Evolutionary conservation across 257 asterid species (phyloP).

Genomic region (Datura wrightii): DNA sequence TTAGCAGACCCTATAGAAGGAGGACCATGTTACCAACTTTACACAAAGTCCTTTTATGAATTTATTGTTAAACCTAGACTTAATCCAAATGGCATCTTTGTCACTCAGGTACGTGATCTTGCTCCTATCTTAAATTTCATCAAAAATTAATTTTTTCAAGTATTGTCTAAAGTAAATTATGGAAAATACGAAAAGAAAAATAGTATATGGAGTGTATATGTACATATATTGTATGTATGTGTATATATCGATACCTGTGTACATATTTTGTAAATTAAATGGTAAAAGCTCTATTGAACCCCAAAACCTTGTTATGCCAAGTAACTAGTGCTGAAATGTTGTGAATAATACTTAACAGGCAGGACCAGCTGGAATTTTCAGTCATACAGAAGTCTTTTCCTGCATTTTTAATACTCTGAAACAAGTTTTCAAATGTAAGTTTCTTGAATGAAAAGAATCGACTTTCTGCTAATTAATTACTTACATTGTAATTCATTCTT

Average conservation of each 20-base stretch:
- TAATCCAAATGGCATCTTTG: constrained; percentile 71
- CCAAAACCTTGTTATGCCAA: neutral
- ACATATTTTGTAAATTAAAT: too few species aligned
- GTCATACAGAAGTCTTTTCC: constrained; percentile 91
- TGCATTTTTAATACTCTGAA: constrained; percentile 86
- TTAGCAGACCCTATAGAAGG: constrained; percentile 98
- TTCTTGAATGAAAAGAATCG: neutral
- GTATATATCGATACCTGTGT: too few species aligned
- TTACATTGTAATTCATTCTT: neutral
- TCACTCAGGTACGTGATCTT: constrained; percentile 71
- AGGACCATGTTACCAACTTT: constrained; percentile 92
- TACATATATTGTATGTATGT: too few species aligned
- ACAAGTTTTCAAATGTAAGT: constrained; percentile 93
- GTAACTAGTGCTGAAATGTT: neutral
- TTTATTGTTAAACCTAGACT: constrained; percentile 71
- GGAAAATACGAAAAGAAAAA: too few species aligned
- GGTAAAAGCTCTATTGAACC: too few species aligned
- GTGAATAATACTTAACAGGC: constrained; percentile 52
- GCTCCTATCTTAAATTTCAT: neutral
- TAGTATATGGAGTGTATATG: too few species aligned
- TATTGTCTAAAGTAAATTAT: neutral
- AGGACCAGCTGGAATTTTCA: constrained; percentile 95
- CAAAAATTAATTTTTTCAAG: neutral
- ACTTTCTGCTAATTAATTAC: neutral
- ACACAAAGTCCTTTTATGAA: constrained; percentile 91